Conservation (phyloP, 441 rosid genomes). For the Breynia disticha region DNA sequence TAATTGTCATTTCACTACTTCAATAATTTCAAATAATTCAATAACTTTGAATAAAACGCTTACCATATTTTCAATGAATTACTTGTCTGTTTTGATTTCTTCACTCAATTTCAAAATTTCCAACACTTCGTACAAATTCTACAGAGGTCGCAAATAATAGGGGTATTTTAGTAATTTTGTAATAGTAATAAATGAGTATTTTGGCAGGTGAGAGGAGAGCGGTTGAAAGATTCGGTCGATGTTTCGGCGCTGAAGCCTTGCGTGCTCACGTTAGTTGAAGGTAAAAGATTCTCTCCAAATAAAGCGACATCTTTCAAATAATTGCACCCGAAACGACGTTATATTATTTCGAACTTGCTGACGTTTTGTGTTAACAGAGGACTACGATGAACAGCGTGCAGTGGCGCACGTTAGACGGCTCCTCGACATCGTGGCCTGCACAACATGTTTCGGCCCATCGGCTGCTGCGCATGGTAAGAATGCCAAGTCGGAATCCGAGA, state of each 20-base stretch:
- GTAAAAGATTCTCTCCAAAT: conserved; percentile 19
- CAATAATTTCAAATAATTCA: too few species aligned
- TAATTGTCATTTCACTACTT: too few species aligned
- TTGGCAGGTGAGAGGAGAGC: conserved; percentile 43
- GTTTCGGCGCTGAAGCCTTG: conserved; percentile 46
- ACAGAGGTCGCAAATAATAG: too few species aligned
- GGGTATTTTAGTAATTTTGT: too few species aligned
- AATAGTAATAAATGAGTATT: background rate
- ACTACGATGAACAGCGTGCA: conserved; percentile 35
- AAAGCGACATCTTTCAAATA: background rate
- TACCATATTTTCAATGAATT: too few species aligned
- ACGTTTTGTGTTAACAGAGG: conserved; percentile 23
- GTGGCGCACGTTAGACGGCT: conserved; percentile 51
- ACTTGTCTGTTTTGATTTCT: too few species aligned
- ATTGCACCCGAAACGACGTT: conserved; percentile 8
- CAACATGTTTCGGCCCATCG: conserved; percentile 62
- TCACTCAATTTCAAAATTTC: too few species aligned
- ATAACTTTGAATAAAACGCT: too few species aligned
- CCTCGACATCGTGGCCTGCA: conserved; percentile 61
- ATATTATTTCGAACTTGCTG: background rate
- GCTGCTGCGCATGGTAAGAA: conserved; percentile 26
- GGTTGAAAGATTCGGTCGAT: conserved; percentile 42
- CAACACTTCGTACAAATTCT: too few species aligned
- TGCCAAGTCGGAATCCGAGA: conserved; percentile 20
- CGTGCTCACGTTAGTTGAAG: conserved; percentile 42